A percentile compares a stretch with the other conserved stretches of the same genome.
Evolutionary conservation across 2,329 filamentous ascomycete species (phyloP).

Genomic region (Onygena corvina): DNA sequence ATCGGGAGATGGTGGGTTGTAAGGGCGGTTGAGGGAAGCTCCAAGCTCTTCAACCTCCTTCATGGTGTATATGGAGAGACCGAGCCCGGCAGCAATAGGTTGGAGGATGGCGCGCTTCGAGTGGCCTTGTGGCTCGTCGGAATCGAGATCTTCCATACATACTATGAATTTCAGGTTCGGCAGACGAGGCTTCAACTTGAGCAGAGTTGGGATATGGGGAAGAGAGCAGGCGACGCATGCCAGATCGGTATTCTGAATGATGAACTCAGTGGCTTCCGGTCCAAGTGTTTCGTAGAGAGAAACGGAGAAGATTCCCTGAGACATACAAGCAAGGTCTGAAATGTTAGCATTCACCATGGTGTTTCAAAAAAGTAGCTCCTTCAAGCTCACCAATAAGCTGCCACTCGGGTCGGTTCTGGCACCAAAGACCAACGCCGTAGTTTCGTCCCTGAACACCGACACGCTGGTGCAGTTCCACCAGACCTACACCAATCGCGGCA

Average conservation of each 20-base stretch:
- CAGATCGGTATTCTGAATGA: conserved; percentile 79
- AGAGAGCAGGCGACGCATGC: conserved; percentile 65
- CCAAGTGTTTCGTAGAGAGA: conserved; percentile 95
- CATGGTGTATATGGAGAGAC: conserved; percentile 68
- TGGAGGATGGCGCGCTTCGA: conserved; percentile 72
- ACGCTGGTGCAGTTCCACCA: conserved; percentile 68
- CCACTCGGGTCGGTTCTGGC: conserved; percentile 80
- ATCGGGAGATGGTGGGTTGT: conserved; percentile 58
- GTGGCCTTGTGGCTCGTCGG: conserved; percentile 61
- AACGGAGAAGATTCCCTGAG: conserved; percentile 77
- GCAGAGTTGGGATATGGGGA: conserved; percentile 64
- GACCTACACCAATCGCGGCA: conserved; percentile 71
- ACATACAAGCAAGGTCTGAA: conserved; percentile 70
- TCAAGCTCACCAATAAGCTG: conserved; percentile 57
- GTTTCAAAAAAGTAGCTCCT: background rate
- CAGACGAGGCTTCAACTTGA: conserved; percentile 66
- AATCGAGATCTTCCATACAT: conserved; percentile 69
- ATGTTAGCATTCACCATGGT: background rate
- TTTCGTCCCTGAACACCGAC: conserved; percentile 54
- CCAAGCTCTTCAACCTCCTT: conserved; percentile 72
- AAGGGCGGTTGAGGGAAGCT: conserved; percentile 53
- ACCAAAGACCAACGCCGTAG: conserved; percentile 72
- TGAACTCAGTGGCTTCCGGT: conserved; percentile 82
- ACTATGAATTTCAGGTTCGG: conserved; percentile 79
- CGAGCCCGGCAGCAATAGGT: conserved; percentile 58